These are phyloP conservation scores for Helianthus tuberosus DNA, from an alignment of 129 eudicot genomes.

Conservation along the genomic window DNA sequence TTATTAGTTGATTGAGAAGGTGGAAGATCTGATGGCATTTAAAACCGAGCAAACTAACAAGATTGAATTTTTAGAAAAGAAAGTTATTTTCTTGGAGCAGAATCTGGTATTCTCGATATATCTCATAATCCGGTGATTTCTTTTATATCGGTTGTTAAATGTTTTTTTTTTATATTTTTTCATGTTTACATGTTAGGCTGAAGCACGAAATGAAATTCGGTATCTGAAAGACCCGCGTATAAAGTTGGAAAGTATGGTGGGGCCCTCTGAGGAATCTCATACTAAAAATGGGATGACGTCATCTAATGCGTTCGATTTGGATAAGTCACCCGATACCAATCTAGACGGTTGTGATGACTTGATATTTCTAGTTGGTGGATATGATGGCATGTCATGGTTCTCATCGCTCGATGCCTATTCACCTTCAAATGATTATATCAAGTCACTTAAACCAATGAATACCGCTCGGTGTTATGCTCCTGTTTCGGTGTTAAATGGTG, in stretches of 20 bases:
- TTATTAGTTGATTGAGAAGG: slow-evolving; percentile 52
- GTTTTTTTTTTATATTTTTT: neutral
- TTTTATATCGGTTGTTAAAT: neutral
- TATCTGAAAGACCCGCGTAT: slow-evolving; percentile 33
- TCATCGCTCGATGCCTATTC: slow-evolving; percentile 59
- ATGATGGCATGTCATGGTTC: slow-evolving; percentile 65
- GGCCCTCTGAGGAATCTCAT: slow-evolving; percentile 22
- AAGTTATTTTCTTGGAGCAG: slow-evolving; percentile 34
- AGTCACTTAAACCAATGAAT: slow-evolving; percentile 57
- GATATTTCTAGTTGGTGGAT: slow-evolving; percentile 69
- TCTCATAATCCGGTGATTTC: slow-evolving; percentile 5
- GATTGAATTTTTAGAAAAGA: slow-evolving; percentile 37
- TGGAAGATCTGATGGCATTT: slow-evolving; percentile 59
- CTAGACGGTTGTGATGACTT: slow-evolving; percentile 39
- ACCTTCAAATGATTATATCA: slow-evolving; percentile 48
- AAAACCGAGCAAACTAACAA: slow-evolving; percentile 51
- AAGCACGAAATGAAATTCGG: slow-evolving; percentile 50
- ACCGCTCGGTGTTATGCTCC: slow-evolving; percentile 58
- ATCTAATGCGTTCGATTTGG: slow-evolving; percentile 10
- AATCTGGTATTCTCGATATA: slow-evolving; percentile 53
- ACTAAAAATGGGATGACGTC: slow-evolving; percentile 15
- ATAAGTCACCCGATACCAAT: slow-evolving; percentile 28
- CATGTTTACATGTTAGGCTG: slow-evolving; percentile 44
- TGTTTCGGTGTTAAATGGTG: slow-evolving; percentile 52
- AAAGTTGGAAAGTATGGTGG: slow-evolving; percentile 8